These are phyloP conservation scores for Russula sp. DNA, from an alignment of 768 basidiomycete species.

Conservation along the genomic window DNA sequence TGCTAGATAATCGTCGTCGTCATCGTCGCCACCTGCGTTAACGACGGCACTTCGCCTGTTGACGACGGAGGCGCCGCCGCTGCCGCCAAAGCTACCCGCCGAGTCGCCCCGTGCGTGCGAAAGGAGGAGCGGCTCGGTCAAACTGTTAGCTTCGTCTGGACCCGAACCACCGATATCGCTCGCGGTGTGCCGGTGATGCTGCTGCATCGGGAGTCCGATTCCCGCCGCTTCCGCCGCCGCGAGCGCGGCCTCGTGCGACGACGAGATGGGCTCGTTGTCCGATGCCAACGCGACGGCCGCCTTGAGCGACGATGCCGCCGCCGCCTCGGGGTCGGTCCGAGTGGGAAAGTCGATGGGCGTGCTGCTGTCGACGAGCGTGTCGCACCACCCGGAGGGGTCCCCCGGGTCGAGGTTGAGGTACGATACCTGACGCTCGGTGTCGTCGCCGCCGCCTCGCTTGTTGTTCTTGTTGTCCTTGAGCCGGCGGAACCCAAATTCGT, in stretches of 20 bases:
- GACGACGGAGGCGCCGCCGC: no score
- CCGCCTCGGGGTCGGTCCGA: neutral
- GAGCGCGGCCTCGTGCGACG: neutral
- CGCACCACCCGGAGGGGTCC: conserved; percentile 16
- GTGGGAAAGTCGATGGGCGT: conserved; percentile 11
- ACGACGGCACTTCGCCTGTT: neutral
- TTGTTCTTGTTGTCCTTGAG: conserved; percentile 9
- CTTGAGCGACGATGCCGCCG: no score
- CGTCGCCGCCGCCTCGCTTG: conserved; percentile 10
- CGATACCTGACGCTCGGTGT: conserved; percentile 5
- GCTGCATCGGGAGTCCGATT: neutral
- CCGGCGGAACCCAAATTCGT: conserved; percentile 17
- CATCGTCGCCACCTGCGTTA: neutral
- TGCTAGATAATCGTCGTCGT: neutral
- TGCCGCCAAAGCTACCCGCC: conserved; percentile 25
- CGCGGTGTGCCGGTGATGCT: conserved; percentile 7
- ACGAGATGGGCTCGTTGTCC: neutral
- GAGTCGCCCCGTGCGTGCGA: conserved; percentile 26
- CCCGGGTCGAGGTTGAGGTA: conserved; percentile 18
- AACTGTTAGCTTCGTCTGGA: neutral
- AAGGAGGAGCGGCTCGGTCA: conserved; percentile 30
- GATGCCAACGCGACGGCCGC: neutral
- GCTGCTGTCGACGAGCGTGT: conserved; percentile 18
- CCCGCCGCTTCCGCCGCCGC: neutral
- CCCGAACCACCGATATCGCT: conserved; percentile 12